These are phyloP conservation scores for Wallemia ichthyophaga DNA, from an alignment of 1,284 basidiomycete species.

Conservation along the genomic window DNA sequence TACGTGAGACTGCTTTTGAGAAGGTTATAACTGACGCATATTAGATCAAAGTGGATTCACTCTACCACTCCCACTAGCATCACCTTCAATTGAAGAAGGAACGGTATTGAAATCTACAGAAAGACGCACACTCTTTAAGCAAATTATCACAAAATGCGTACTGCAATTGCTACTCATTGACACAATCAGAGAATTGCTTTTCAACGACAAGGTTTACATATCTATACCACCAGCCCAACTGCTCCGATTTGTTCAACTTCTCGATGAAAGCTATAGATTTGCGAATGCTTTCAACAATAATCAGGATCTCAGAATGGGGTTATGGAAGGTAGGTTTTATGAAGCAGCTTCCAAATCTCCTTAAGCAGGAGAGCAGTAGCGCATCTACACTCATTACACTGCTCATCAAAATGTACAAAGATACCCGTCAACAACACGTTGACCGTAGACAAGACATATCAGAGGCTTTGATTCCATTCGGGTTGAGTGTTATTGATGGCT, in stretches of 20 bases:
- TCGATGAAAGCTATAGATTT: conserved; percentile 92
- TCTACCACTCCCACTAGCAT: conserved; percentile 3
- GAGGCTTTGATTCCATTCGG: conserved; percentile 75
- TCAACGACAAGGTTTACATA: conserved; percentile 68
- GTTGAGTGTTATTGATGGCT: conserved; percentile 70
- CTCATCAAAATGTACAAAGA: conserved; percentile 84
- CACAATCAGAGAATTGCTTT: conserved; percentile 80
- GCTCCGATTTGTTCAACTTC: conserved; percentile 65
- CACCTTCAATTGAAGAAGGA: background rate
- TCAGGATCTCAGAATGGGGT: conserved; percentile 75
- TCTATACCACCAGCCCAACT: conserved; percentile 84
- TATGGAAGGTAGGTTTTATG: conserved; percentile 99
- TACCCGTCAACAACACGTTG: conserved; percentile 50
- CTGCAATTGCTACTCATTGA: conserved; percentile 88
- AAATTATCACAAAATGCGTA: conserved; percentile 99
- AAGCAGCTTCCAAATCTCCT: conserved; percentile 92
- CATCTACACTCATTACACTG: conserved; percentile 75
- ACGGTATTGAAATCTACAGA: conserved; percentile 24
- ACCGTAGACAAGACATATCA: conserved; percentile 48
- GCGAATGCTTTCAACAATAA: conserved; percentile 94
- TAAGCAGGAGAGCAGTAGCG: conserved; percentile 93
- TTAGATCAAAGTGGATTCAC: conserved; percentile 3
- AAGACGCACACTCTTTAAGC: conserved; percentile 75
- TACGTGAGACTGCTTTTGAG: too few species aligned
- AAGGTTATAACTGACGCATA: too few species aligned